A percentile compares a stretch with the other conserved stretches of the same genome.
These are phyloP conservation scores for Sclerotinia subarctica DNA, from an alignment of 2,329 filamentous ascomycete species.

Conservation along the genomic window DNA sequence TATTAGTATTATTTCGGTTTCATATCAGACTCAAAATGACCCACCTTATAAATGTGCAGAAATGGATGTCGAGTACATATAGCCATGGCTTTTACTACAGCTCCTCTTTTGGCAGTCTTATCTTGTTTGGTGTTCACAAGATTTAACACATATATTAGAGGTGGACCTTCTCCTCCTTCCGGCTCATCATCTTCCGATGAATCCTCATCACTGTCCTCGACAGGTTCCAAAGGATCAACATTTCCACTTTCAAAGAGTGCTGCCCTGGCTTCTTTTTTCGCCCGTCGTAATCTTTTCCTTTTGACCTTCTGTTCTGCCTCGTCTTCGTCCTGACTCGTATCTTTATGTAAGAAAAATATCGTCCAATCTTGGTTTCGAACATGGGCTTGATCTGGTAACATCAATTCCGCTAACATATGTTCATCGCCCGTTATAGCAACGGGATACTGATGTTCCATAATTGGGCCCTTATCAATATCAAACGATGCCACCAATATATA, in stretches of 20 bases:
- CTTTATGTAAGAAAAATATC: conserved; percentile 97
- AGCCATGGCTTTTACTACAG: conserved; percentile 96
- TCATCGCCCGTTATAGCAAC: conserved; percentile 94
- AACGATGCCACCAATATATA: conserved; percentile 98
- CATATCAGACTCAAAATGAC: conserved; percentile 33
- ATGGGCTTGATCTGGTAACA: conserved; percentile 96
- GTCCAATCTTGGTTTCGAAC: conserved; percentile 97
- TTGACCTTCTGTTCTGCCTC: conserved; percentile 64
- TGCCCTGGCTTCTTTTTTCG: conserved; percentile 50
- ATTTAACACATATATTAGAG: conserved; percentile 94
- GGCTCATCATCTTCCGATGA: conserved; percentile 59
- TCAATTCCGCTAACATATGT: conserved; percentile 95
- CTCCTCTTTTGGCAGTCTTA: conserved; percentile 86
- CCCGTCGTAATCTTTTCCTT: conserved; percentile 50
- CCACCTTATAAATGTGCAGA: conserved; percentile 93
- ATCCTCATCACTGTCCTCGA: conserved; percentile 49
- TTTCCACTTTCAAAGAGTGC: conserved; percentile 47
- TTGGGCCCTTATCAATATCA: conserved; percentile 89
- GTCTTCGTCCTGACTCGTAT: conserved; percentile 79
- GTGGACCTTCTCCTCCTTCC: conserved; percentile 76
- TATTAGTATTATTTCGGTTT: conserved; percentile 26
- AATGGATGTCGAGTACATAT: conserved; percentile 98
- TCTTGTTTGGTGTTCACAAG: conserved; percentile 98
- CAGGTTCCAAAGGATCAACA: conserved; percentile 43
- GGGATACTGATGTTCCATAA: conserved; percentile 98